phyloP scores from a whole-genome alignment of 169 alveolate species.

The Perkinsus olseni region DNA sequence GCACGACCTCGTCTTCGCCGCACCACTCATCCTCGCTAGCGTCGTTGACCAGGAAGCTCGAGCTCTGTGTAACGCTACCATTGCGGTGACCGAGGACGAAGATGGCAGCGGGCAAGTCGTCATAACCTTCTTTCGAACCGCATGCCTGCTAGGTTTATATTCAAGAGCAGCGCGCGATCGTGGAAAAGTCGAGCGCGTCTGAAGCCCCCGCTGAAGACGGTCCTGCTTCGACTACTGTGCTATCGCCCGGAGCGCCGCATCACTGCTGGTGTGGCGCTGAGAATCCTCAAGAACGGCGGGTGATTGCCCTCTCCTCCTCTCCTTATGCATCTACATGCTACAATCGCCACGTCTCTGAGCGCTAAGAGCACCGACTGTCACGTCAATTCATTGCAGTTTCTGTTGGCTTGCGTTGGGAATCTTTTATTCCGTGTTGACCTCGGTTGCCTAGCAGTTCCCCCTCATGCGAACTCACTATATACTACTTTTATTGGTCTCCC shows the following conservation, averaged over 20 bases:
- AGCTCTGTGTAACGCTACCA: background rate
- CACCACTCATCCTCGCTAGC: background rate
- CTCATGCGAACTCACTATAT: too few relatives aligned
- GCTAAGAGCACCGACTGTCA: too few relatives aligned
- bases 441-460: too few relatives aligned
- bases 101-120: background rate
- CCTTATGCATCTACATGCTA: too few relatives aligned
- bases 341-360: too few relatives aligned
- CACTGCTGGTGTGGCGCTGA: background rate
- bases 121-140: too few relatives aligned
- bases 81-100: background rate
- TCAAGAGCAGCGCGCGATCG: background rate
- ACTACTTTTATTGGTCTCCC: background rate
- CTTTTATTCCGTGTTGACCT: too few relatives aligned
- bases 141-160: background rate
- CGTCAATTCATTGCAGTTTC: too few relatives aligned
- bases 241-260: background rate
- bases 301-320: too few relatives aligned
- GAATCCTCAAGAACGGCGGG: background rate
- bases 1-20: background rate
- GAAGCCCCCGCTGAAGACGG: background rate
- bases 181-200: background rate
- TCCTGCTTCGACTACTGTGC: background rate
- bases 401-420: too few relatives aligned
- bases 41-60: background rate